Base-by-base conservation (phyloP, 441 rosid species). In the Croton setiger region DNA sequence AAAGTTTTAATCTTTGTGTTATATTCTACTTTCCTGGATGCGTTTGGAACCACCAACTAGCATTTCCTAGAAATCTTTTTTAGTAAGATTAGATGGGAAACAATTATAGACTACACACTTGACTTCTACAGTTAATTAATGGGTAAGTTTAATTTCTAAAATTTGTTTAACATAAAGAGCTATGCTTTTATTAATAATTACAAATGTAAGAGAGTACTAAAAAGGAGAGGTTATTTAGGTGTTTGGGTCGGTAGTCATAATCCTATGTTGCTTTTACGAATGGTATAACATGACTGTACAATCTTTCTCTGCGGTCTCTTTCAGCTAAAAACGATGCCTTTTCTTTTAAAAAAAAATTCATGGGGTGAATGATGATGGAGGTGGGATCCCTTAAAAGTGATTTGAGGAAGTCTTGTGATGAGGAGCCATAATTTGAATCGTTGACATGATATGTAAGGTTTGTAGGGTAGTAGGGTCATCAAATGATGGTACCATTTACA, bases 381-480 rank as follows among this genome's bases (percentile, higher is more conserved):
- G 80, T 74, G 76, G 78, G 76, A 76, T 76, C 74, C 56, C 41
- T 58, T 67, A 67, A 79, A 81, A 74, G 82, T 67, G 69, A 64
- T 66, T 51, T 17, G 63, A 59, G 63, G 43, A 67, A 72, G 68
- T 67, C 74, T 71, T 68, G 73, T 60, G 79, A 36, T 51, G 71
- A 53, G 72, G 67, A 66, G 70, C 75, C 74, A 73, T 75, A 18
- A 49, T 79, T 73, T 59, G 73, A 23, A 65, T 23, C 60, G 70
- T 58, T 70, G 70, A 76, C 72, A 41, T 36, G 67, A 71, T 7
- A 31, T 12, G 72, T 70, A 72, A 72, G 76, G 48, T 58, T 27
- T 48, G 57, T 9, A 64, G 18, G 3, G 80, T 76, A 64, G 80
- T 76, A 64, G 75, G 69, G 72, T 60, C 75, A 31, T 62, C 14